These are phyloP conservation scores for Cercospora janseana DNA, from an alignment of 2,329 filamentous ascomycete genomes.

Conservation along the genomic window DNA sequence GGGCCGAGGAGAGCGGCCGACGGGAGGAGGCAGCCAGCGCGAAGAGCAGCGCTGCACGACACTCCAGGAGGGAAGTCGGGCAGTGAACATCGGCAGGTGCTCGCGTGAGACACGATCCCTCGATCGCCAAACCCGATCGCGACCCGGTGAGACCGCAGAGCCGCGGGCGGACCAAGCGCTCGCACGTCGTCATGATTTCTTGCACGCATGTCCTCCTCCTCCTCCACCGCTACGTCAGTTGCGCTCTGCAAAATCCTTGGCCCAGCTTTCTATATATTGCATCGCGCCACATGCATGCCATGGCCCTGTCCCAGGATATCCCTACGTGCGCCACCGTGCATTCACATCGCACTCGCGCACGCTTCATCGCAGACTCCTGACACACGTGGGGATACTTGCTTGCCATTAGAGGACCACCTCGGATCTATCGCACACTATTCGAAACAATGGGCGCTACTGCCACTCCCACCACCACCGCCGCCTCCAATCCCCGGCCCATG, in stretches of 20 bases:
- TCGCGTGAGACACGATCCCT: constrained; percentile 3
- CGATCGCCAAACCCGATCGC: constrained; percentile 2
- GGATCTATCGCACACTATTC: constrained; percentile 8
- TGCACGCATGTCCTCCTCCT: not conserved
- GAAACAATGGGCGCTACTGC: constrained; percentile 20
- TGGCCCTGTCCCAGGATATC: not conserved
- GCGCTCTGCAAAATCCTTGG: not conserved
- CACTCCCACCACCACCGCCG: constrained; percentile 16
- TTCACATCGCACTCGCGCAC: constrained; percentile 7
- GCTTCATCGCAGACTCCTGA: constrained; percentile 2
- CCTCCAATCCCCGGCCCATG: constrained; percentile 17
- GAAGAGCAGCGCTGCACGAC: not conserved
- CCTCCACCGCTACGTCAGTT: constrained; percentile 3
- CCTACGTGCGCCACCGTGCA: not conserved
- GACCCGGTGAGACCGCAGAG: not conserved
- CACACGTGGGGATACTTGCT: not conserved
- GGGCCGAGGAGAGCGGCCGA: too few species aligned
- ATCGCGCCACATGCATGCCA: not conserved
- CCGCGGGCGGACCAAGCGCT: not conserved
- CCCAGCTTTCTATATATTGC: constrained; percentile 5
- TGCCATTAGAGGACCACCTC: not conserved
- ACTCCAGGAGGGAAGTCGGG: not conserved
- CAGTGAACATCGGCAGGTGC: not conserved
- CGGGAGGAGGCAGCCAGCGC: too few species aligned
- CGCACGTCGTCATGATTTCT: not conserved